Percentiles rank a stretch among this genome's conserved stretches.
Evolutionary conservation across 2,329 filamentous ascomycete genomes (phyloP).

Genomic region (Ophiostoma pallidulum): DNA sequence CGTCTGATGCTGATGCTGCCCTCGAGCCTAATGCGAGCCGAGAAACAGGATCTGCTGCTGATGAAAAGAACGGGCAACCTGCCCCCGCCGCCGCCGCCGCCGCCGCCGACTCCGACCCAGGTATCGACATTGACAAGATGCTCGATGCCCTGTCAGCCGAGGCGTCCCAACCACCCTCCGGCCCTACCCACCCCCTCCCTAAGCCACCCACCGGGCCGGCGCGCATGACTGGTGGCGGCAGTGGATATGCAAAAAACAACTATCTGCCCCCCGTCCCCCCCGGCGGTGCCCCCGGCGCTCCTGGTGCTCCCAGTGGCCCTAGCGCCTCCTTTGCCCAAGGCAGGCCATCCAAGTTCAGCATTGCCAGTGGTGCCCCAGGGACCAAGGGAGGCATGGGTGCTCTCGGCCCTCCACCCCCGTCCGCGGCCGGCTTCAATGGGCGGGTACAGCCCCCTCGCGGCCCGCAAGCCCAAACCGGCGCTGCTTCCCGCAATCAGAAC

Average conservation of each 20-base stretch:
- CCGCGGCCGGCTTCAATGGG: background rate
- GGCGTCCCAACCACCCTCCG: constrained; percentile 14
- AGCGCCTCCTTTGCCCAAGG: constrained; percentile 8
- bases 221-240: constrained; percentile 11
- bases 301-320: too few relatives aligned
- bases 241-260: constrained; percentile 7
- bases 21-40: too few relatives aligned
- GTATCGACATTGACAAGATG: constrained; percentile 28
- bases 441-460: background rate
- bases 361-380: constrained; percentile 11
- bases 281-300: too few relatives aligned
- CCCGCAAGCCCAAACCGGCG: background rate
- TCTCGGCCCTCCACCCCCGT: constrained; percentile 2
- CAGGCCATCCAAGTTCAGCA: background rate
- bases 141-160: constrained; percentile 27
- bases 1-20: too few relatives aligned
- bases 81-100: constrained; percentile 9
- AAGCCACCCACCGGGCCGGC: constrained; percentile 12
- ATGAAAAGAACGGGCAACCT: background rate
- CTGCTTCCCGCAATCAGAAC: constrained; percentile 1
- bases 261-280: too few relatives aligned
- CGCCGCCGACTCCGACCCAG: constrained; percentile 10
- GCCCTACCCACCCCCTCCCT: constrained; percentile 1
- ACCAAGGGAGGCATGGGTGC: background rate
- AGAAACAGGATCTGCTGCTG: too few relatives aligned